phyloP scores from a whole-genome alignment of 140 eudicot genomes.

The Bidens hawaiensis region DNA sequence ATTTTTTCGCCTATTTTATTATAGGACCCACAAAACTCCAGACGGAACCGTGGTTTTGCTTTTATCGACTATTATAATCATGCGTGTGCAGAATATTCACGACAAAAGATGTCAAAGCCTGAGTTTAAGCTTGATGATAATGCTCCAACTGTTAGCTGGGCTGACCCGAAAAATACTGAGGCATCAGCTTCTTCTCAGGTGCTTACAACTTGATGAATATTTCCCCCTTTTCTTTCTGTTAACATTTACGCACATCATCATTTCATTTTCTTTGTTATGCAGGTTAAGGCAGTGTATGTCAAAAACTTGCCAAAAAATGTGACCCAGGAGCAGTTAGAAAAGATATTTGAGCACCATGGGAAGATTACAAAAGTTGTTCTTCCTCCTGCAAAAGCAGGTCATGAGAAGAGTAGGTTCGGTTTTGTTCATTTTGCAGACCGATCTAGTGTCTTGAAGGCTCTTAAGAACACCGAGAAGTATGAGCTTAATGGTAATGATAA shows the following conservation, averaged over 20 bases:
- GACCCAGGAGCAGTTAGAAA: conserved; percentile 63
- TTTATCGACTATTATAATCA: conserved; percentile 91
- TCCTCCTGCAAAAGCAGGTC: conserved; percentile 89
- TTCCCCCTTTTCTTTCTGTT: background rate
- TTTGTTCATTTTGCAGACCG: conserved; percentile 88
- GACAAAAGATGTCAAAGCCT: conserved; percentile 74
- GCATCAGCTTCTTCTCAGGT: conserved; percentile 75
- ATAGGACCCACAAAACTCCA: conserved; percentile 90
- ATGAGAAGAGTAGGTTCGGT: conserved; percentile 82
- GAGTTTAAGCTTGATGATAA: conserved; percentile 81
- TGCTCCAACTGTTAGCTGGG: conserved; percentile 98
- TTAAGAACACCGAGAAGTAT: conserved; percentile 79
- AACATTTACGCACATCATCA: background rate
- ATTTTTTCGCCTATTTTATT: conserved; percentile 4
- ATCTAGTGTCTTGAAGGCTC: conserved; percentile 68
- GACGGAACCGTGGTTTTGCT: conserved; percentile 90
- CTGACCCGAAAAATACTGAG: conserved; percentile 83
- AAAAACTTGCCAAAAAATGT: conserved; percentile 76
- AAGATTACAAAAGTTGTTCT: conserved; percentile 80
- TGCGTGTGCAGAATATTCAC: conserved; percentile 93
- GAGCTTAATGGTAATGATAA: conserved; percentile 65
- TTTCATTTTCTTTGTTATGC: conserved; percentile 18
- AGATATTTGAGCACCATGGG: conserved; percentile 77
- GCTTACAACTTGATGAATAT: background rate
- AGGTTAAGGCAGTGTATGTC: conserved; percentile 96